Evolutionary conservation across 2,329 filamentous ascomycete species (phyloP).

Genomic region (Exophiala lecanii-corni): DNA sequence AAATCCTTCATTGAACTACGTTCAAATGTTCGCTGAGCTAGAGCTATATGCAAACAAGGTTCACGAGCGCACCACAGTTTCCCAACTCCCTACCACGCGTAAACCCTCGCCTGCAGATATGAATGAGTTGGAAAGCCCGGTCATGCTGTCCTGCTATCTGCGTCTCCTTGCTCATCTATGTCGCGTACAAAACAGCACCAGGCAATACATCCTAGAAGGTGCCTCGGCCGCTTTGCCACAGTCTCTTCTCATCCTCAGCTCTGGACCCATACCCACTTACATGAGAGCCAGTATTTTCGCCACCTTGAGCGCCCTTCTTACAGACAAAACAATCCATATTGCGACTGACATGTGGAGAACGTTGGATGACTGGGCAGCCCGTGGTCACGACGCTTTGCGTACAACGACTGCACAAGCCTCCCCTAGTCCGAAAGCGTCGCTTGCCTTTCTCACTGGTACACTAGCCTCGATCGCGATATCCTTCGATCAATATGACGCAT

Average conservation of each 20-base stretch:
- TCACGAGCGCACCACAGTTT: slow-evolving; percentile 61
- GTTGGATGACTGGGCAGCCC: slow-evolving; percentile 25
- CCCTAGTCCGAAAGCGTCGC: slow-evolving; percentile 35
- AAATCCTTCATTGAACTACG: slow-evolving; percentile 82
- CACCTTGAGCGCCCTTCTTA: slow-evolving; percentile 69
- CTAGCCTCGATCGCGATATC: slow-evolving; percentile 70
- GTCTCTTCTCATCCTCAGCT: slow-evolving; percentile 72
- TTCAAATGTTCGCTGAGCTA: slow-evolving; percentile 86
- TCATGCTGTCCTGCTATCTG: slow-evolving; percentile 94
- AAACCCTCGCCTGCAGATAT: slow-evolving; percentile 63
- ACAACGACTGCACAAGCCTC: slow-evolving; percentile 7
- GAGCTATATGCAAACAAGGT: slow-evolving; percentile 77
- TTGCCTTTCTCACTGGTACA: slow-evolving; percentile 52
- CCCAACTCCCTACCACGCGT: slow-evolving; percentile 55
- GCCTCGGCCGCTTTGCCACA: slow-evolving; percentile 66
- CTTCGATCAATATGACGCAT: slow-evolving; percentile 81
- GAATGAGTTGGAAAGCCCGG: slow-evolving; percentile 88
- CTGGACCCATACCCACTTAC: slow-evolving; percentile 68
- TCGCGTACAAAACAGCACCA: slow-evolving; percentile 65
- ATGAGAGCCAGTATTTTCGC: slow-evolving; percentile 80
- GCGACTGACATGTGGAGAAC: slow-evolving; percentile 59
- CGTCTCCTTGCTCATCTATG: slow-evolving; percentile 80
- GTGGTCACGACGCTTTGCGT: slow-evolving; percentile 18
- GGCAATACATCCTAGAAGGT: slow-evolving; percentile 67
- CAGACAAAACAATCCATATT: slow-evolving; percentile 63